These are phyloP conservation scores for Dimargaris cristalligena DNA, from an alignment of 192 early-diverging fungal species.

Conservation along the genomic window DNA sequence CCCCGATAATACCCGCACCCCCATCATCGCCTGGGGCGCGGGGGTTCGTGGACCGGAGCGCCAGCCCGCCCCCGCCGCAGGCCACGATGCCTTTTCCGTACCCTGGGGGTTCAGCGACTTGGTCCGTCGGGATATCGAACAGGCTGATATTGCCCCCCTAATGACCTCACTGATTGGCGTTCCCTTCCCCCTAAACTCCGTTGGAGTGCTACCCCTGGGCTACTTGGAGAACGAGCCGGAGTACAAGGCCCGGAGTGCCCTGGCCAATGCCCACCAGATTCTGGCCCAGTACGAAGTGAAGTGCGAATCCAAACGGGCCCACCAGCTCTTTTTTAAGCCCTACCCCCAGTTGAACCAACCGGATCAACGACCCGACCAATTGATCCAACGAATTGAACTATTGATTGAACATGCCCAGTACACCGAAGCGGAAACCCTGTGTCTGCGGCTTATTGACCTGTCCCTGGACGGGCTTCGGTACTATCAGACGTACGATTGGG, in stretches of 20 bases:
- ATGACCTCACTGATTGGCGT: conserved; percentile 83
- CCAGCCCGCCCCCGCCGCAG: conserved; percentile 16
- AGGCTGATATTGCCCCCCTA: conserved; percentile 91
- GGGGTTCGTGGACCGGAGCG: conserved; percentile 53
- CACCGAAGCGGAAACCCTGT: conserved; percentile 47
- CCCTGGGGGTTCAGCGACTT: conserved; percentile 47
- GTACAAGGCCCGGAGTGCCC: conserved; percentile 56
- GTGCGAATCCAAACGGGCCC: conserved; percentile 54
- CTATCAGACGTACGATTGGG: conserved; percentile 94
- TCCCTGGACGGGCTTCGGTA: conserved; percentile 78
- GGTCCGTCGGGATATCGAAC: conserved; percentile 67
- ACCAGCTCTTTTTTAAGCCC: conserved; percentile 64
- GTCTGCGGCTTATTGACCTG: conserved; percentile 37
- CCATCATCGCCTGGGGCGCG: conserved; percentile 87
- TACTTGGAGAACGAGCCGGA: conserved; percentile 56
- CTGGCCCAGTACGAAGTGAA: conserved; percentile 78
- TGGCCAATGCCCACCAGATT: conserved; percentile 73
- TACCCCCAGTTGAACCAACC: conserved; percentile 46
- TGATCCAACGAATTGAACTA: conserved; percentile 36
- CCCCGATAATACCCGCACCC: conserved; percentile 87
- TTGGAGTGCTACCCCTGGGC: conserved; percentile 67
- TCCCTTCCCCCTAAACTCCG: conserved; percentile 82
- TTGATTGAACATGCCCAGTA: conserved; percentile 44
- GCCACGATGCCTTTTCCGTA: conserved; percentile 44
- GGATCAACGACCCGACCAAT: conserved; percentile 27